phyloP scores from a whole-genome alignment of 257 asterid species.

The Pogostemon cablin region DNA sequence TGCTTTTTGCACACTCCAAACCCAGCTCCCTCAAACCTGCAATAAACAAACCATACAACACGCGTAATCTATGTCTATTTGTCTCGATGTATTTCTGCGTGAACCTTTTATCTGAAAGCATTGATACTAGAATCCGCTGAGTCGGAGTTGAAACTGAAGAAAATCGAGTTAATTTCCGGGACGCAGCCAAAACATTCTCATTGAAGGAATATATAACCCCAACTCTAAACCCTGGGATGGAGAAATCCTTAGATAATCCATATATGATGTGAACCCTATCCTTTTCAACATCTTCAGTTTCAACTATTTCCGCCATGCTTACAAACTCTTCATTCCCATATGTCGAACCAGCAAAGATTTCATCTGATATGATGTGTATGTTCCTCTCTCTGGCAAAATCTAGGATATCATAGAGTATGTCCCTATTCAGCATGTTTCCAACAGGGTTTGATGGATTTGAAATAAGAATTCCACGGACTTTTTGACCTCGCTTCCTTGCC shows the following conservation, averaged over 20 bases:
- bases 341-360: constrained; percentile 82
- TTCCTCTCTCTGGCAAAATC: constrained; percentile 88
- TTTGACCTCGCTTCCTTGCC: constrained; percentile 92
- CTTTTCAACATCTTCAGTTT: constrained; percentile 65
- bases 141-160: constrained; percentile 85
- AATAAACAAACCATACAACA: constrained; percentile 58
- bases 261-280: constrained; percentile 88
- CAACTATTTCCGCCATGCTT: constrained; percentile 90
- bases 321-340: constrained; percentile 77
- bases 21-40: constrained; percentile 67
- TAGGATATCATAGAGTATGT: constrained; percentile 56
- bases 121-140: constrained; percentile 67
- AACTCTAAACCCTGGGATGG: constrained; percentile 88
- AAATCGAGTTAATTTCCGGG: constrained; percentile 76
- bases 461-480: constrained; percentile 83
- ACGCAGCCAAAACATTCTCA: constrained; percentile 78
- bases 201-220: constrained; percentile 84
- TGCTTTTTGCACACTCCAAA: constrained; percentile 64
- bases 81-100: constrained; percentile 52
- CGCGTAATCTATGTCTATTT: constrained; percentile 62
- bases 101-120: constrained; percentile 81
- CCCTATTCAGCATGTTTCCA: constrained; percentile 67
- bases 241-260: constrained; percentile 85
- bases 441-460: constrained; percentile 93
- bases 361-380: constrained; percentile 91